Base-by-base conservation (phyloP, 2,329 filamentous ascomycete species). In the Colletotrichum lentis region DNA sequence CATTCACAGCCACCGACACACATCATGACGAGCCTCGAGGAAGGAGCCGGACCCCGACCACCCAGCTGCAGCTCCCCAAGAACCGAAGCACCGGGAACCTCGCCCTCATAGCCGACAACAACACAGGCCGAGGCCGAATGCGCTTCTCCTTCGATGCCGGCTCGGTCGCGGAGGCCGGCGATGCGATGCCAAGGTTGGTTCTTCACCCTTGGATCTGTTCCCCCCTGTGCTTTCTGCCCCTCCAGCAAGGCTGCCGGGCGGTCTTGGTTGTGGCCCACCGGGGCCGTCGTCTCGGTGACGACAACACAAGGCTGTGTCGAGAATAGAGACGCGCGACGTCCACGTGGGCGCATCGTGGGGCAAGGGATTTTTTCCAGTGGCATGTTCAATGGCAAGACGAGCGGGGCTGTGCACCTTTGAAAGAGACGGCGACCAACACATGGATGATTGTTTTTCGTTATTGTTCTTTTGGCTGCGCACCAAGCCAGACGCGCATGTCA, bases 121-220 rank as follows among this genome's bases (percentile, higher is more conserved):
- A 74, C n/a, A 79, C 86, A 58, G 87, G 90, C 72, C 87, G 85
- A 71, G 83, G 85, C 72, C 83, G 87, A 80, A 84, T 89, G 77
- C 90, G 91, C 69, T 90, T 93, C 80, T 95, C 93, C 58, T 89
- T 94, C 75, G 93, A 96, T 78, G 89, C 88, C 66, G 86, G 89
- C 60, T 84, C 87, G 69, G 84, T 86, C 71, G 79, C 80, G 22
- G 67, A 67, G 14, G 52, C 52, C 69, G 76, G 79, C 69, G 92
- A 94, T 77, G 83, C 87, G 74, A 82, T 93, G 79, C 85, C 90
- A 79, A 94, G 91, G 92, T 96, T 72, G 66, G 80, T 78, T 43
- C 31, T 55, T 63, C 60, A 39, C 31, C 31, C 44, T 39, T 37
- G 39, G 44, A 58, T 53, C 54, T 20, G 41, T 22, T 39, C 46